Evolutionary conservation across 257 asterid genomes (phyloP), one percentile per base, ranked within the genome.

Genomic region (Primulina huaijiensis): DNA sequence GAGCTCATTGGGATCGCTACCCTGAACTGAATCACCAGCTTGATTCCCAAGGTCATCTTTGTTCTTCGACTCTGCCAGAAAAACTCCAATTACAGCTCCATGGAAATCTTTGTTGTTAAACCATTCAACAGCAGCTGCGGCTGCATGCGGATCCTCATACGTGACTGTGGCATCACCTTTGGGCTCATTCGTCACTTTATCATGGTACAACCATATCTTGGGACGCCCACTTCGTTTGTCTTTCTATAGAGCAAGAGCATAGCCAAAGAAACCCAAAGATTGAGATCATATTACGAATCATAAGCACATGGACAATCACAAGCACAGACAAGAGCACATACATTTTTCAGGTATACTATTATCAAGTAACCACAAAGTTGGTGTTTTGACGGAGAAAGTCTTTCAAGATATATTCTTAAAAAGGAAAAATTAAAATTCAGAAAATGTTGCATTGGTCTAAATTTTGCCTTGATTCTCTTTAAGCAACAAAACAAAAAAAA

Each of bases 101-200:
- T 91, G 97, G 67, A 94, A 91, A 56, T 94, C 99, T 76, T 91
- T 91, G 84, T 94, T 86, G 80, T 94, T 85, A 75, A 90, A 94
- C 99, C 99, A 94, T 58, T 94, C 99, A 74, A 91, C 89, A 76
- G 97, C 99, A 76, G 99, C 99, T 78, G 84, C 78, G 65, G 97
- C 99, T 79, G 99, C 99, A 82, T 89, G 99, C 57, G 97, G 97
- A 67, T 91, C 99, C 84, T 94, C 99, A 75, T 94, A 94, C 8
- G 99, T 89, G 75, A 94, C 96, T 0, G 97, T 94, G 68, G 99
- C 99, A 78, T 94, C 99, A 58, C 99, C 99, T 80, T 93, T 94
- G 3, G 97, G 99, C 84, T 90, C 97, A 76, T 85, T 85, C 8
- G 97, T 91, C 72, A 76, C 86, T 82, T 94, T 94, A 79, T 94